These are phyloP conservation scores for Bretziella fagacearum DNA, from an alignment of 2,329 filamentous ascomycete species.

Conservation along the genomic window DNA sequence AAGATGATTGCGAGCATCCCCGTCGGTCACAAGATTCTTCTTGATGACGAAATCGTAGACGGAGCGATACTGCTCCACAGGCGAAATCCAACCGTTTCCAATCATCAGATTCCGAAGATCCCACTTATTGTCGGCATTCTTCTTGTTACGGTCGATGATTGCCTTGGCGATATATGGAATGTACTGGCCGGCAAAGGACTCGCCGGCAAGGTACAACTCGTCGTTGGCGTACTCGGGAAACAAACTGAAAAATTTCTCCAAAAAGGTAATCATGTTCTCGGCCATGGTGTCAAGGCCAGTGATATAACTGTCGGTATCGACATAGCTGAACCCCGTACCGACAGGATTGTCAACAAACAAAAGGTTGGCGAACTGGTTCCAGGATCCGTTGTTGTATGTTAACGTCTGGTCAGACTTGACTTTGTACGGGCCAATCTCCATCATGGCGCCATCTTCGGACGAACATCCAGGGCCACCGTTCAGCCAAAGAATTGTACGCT, in stretches of 20 bases:
- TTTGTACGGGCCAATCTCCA: conserved; percentile 89
- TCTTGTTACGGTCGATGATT: conserved; percentile 74
- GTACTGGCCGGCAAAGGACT: conserved; percentile 88
- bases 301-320: conserved; percentile 73
- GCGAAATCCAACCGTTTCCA: conserved; percentile 95
- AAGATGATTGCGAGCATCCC: conserved; percentile 37
- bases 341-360: conserved; percentile 96
- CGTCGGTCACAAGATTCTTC: conserved; percentile 38
- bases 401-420: conserved; percentile 58
- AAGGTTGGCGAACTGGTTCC: conserved; percentile 95
- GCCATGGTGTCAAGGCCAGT: conserved; percentile 81
- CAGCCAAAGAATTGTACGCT: conserved; percentile 87
- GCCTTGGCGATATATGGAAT: conserved; percentile 93
- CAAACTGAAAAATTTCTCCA: conserved; percentile 78
- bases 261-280: conserved; percentile 66
- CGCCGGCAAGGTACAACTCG: conserved; percentile 90
- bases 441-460: conserved; percentile 89
- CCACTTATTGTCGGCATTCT: conserved; percentile 39
- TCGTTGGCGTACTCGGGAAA: conserved; percentile 87
- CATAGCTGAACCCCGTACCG: conserved; percentile 91
- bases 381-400: conserved; percentile 77
- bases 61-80: conserved; percentile 71
- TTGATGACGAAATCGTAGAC: conserved; percentile 66
- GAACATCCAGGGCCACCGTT: conserved; percentile 96
- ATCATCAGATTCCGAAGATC: conserved; percentile 74